Conservation (phyloP, 805 yeast genomes). For the Yamadazyma nakazawae region DNA sequence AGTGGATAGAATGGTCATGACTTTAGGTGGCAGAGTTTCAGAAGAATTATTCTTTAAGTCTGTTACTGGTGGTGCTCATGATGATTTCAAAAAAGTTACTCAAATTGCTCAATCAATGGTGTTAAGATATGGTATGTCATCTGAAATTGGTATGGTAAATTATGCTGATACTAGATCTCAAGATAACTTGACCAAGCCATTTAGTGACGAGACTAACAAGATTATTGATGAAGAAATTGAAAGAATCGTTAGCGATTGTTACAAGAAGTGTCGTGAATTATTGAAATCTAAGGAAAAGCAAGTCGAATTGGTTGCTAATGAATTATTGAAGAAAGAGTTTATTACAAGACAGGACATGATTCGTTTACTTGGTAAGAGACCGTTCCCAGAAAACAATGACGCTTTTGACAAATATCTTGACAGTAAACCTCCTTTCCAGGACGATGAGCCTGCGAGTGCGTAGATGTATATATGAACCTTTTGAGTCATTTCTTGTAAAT, state of each 20-base stretch:
- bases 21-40: slow-evolving; percentile 87
- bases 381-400: slow-evolving; percentile 74
- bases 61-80: slow-evolving; percentile 90
- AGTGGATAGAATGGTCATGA: slow-evolving; percentile 86
- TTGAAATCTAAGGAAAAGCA: slow-evolving; percentile 56
- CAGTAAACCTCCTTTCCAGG: slow-evolving; percentile 35
- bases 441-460: slow-evolving; percentile 15
- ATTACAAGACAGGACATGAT: slow-evolving; percentile 80
- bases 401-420: slow-evolving; percentile 88
- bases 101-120: slow-evolving; percentile 90
- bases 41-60: slow-evolving; percentile 85
- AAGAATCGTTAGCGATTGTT: slow-evolving; percentile 62
- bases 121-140: slow-evolving; percentile 83
- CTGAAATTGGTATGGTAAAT: slow-evolving; percentile 64
- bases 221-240: slow-evolving; percentile 68
- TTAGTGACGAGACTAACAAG: slow-evolving; percentile 74
- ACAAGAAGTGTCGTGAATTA: slow-evolving; percentile 54
- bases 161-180: slow-evolving; percentile 49
- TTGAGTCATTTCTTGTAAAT: slow-evolving; percentile 6
- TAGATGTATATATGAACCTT: slow-evolving; percentile 8
- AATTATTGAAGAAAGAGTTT: slow-evolving; percentile 69
- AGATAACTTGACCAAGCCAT: slow-evolving; percentile 64
- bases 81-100: slow-evolving; percentile 89
- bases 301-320: slow-evolving; percentile 71
- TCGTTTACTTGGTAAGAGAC: slow-evolving; percentile 70